Base-by-base conservation (phyloP, 129 eudicot species). In the Solidago caesia region DNA sequence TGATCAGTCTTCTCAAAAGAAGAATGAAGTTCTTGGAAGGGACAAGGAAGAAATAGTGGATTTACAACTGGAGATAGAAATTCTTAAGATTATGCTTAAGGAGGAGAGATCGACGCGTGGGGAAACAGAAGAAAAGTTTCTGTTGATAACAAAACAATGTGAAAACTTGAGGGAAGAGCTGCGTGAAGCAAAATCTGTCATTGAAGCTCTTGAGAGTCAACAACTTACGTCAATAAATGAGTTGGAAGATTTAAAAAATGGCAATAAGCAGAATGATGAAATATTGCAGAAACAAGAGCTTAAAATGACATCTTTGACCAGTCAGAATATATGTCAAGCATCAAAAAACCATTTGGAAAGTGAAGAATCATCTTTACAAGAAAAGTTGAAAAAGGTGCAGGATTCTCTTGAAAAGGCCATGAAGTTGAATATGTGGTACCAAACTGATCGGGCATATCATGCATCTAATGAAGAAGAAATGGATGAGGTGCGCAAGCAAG, bases 401-500 rank as follows among this genome's bases (percentile, higher is more conserved):
- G 81, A 75, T 72, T 87, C 96, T 67, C 92, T 91, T 71, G 91
- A 89, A 8, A 89, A 78, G 74, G 89, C 96, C 60, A 89, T 80
- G 80, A 79, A 42, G 48, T 62, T 85, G 73, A 91, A 89, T 80
- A 51, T 66, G 53, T 53, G 76, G 68, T 88, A 91, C 77, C 90
- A 86, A 75, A 83, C 71, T 73, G 96, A 88, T 62, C 77, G 56
- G 39, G 87, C 79, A 10, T 81, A 13, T 69, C 89, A 86, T 74
- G 82, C 64, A 46, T 79, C 89, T 45, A 74, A 77, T 64, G 89
- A 92, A 75, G 87, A 84, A 66, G 89, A 89, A 85, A 87, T 78
- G 89, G 96, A 92, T 61, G 84, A 83, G 80, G 76, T 85, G 3
- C 89, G 92, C n/a, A 81, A 75, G 67, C 97, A 91, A 79, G 97